Conservation (phyloP, 352 stramenopile species). For the Globisporangium polare region DNA sequence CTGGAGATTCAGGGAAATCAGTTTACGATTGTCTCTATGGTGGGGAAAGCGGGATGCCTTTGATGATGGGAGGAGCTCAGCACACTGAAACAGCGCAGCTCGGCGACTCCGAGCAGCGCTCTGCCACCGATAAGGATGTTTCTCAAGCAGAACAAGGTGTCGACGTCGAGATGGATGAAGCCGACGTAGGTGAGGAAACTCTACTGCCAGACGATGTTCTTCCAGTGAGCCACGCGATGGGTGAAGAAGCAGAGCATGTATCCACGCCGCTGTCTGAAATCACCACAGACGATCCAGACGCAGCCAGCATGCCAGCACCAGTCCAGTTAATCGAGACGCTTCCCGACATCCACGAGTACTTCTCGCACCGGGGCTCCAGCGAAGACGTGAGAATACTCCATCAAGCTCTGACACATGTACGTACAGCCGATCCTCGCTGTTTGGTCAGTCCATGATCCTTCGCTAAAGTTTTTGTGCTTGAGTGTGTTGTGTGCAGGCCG, state of each 20-base stretch:
- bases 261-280: background rate
- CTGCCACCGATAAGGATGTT: background rate
- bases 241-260: background rate
- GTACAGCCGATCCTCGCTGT: background rate
- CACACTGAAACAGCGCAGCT: background rate
- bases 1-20: constrained; percentile 27
- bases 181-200: background rate
- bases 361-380: constrained; percentile 2
- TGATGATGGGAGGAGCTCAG: too few relatives aligned
- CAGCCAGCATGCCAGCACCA: background rate
- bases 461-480: constrained; percentile 16
- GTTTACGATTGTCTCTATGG: constrained; percentile 32
- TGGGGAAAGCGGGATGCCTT: background rate
- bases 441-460: background rate
- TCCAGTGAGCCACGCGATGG: background rate
- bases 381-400: constrained; percentile 10
- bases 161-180: constrained; percentile 6
- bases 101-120: background rate
- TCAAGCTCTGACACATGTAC: constrained; percentile 1
- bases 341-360: constrained; percentile 14
- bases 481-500: background rate
- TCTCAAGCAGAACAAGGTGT: background rate
- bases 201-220: background rate
- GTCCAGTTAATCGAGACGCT: constrained; percentile 6
- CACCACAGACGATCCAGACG: background rate